Conservation (phyloP, 345 rosid genomes). For the Raphanus sativus region DNA sequence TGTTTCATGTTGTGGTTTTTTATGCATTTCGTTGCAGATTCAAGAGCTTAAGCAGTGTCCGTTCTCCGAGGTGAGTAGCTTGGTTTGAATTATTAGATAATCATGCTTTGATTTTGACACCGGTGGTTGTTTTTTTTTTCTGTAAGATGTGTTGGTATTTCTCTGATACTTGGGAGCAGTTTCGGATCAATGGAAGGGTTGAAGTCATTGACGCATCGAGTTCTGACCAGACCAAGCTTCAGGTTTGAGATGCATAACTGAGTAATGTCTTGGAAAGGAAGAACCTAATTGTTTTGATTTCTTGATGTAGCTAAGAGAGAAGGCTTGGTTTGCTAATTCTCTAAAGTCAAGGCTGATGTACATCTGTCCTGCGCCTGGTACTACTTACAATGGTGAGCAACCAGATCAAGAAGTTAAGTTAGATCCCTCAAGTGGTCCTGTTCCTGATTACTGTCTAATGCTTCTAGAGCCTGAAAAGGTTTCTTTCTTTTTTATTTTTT, state of each 20-base stretch:
- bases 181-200: constrained; percentile 74
- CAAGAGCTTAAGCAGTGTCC: not conserved
- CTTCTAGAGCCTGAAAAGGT: constrained; percentile 90
- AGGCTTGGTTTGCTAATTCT: constrained; percentile 75
- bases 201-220: constrained; percentile 68
- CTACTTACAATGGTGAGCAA: constrained; percentile 50
- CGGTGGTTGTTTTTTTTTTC: not conserved
- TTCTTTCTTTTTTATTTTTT: not conserved
- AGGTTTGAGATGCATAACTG: constrained; percentile 44
- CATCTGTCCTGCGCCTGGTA: constrained; percentile 62
- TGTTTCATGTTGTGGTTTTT: not conserved
- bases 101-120: not conserved
- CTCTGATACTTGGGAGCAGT: constrained; percentile 88
- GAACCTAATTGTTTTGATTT: constrained; percentile 2
- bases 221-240: constrained; percentile 59
- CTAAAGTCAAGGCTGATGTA: constrained; percentile 62
- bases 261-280: not conserved
- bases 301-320: constrained; percentile 69
- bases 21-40: not conserved
- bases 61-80: not conserved
- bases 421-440: constrained; percentile 70
- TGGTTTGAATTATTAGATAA: not conserved
- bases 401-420: constrained; percentile 37
- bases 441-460: constrained; percentile 59
- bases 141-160: constrained; percentile 81